A percentile compares a stretch with the other conserved stretches of the same genome.
Evolutionary conservation across 140 eudicot species (phyloP).

Genomic region (Oenanthe javanica): DNA sequence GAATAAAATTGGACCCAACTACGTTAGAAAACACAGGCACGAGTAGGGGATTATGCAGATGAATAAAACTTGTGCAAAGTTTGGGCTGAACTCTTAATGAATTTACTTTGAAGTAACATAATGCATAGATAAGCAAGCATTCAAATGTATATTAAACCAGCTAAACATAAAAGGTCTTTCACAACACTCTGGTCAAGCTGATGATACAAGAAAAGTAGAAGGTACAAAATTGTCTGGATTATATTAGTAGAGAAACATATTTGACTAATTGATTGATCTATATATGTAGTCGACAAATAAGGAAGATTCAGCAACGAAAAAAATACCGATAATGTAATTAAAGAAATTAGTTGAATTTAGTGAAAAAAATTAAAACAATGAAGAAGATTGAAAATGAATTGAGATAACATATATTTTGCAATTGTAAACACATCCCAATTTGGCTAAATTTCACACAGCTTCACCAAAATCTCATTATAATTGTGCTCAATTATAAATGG

Average conservation of each 20-base stretch:
- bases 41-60: not conserved
- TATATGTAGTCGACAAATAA: not conserved
- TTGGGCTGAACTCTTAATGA: not conserved
- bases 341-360: not conserved
- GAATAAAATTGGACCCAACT: conserved; percentile 5
- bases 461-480: not conserved
- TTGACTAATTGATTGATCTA: not conserved
- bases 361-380: not conserved
- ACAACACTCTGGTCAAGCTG: not conserved
- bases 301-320: not conserved
- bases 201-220: not conserved
- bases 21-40: not conserved
- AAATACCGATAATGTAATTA: not conserved
- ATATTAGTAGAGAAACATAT: not conserved
- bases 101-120: not conserved
- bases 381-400: not conserved
- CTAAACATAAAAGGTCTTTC: not conserved
- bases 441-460: not conserved
- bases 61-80: not conserved
- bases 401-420: not conserved
- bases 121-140: not conserved
- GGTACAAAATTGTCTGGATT: not conserved
- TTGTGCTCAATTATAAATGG: not conserved
- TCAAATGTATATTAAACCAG: not conserved
- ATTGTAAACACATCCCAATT: not conserved